A percentile compares a stretch with the other conserved stretches of the same genome.
phyloP scores from a whole-genome alignment of 441 rosid genomes.

The Corymbia calophylla region DNA sequence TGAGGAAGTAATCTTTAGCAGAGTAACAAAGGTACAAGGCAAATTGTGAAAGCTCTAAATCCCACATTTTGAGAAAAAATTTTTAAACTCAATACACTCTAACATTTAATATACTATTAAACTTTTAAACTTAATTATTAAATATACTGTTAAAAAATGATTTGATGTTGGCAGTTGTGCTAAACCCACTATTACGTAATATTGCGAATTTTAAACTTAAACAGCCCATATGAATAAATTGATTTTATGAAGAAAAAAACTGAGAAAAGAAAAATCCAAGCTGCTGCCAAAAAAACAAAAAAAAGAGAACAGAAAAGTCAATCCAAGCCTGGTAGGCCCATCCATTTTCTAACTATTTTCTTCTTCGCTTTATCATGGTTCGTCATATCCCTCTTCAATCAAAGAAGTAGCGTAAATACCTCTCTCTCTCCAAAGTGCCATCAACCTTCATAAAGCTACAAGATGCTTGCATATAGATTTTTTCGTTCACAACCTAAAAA shows the following conservation, averaged over 20 bases:
- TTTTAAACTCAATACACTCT: no score
- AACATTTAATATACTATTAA: no score
- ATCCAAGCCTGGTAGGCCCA: neutral
- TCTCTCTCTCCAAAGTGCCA: neutral
- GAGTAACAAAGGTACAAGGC: neutral
- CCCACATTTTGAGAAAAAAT: neutral
- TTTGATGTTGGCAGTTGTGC: neutral
- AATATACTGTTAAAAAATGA: neutral
- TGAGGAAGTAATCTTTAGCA: neutral
- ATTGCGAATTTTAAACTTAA: neutral
- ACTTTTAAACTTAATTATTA: neutral
- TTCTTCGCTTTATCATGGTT: neutral
- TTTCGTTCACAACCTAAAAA: conserved; percentile 31
- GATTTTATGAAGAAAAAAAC: neutral
- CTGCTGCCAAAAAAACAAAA: neutral
- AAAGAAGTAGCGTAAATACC: neutral
- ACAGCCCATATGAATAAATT: neutral
- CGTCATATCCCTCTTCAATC: neutral
- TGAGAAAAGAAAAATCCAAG: neutral
- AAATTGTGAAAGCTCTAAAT: neutral
- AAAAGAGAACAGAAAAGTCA: neutral
- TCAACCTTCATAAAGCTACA: neutral
- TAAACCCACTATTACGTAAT: neutral
- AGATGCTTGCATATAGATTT: conserved; percentile 10
- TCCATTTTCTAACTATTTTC: neutral